Percentiles rank a stretch among this genome's conserved stretches.
Conservation (phyloP, 176 grass and related monocot species). For the Thinopyrum elongatum region DNA sequence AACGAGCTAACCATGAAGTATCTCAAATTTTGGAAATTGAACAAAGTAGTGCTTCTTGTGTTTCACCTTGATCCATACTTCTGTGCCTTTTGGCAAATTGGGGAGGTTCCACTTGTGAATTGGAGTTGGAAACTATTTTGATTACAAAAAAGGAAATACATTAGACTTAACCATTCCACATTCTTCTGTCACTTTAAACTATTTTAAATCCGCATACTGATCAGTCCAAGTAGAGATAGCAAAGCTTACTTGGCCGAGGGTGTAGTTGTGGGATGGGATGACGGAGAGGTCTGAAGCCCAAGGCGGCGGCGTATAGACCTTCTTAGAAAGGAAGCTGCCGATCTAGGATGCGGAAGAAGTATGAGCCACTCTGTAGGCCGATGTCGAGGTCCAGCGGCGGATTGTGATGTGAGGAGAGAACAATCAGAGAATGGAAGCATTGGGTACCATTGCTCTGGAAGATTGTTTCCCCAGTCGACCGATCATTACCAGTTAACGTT, state of each 20-base stretch:
- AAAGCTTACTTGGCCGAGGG: constrained; percentile 66
- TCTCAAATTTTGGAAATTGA: background rate
- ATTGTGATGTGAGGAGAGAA: background rate
- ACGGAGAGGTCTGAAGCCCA: constrained; percentile 79
- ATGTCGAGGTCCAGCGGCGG: background rate
- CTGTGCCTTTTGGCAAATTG: constrained; percentile 72
- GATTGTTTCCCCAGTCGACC: background rate
- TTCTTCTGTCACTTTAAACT: too few relatives aligned
- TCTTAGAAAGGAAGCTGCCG: constrained; percentile 74
- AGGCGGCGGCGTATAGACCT: constrained; percentile 66
- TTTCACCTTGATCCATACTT: constrained; percentile 99
- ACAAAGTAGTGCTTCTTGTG: background rate
- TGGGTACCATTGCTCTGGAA: background rate
- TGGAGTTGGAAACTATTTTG: constrained; percentile 74
- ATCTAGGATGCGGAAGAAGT: constrained; percentile 26
- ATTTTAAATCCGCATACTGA: background rate
- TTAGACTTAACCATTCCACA: too few relatives aligned
- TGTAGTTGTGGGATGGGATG: constrained; percentile 57
- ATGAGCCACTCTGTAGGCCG: background rate
- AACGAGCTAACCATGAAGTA: too few relatives aligned
- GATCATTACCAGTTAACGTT: background rate
- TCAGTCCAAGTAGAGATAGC: background rate
- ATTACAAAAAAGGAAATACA: background rate
- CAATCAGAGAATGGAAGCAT: background rate
- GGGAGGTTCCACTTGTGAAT: constrained; percentile 98